These are phyloP conservation scores for Wickerhamiella domercqiae DNA, from an alignment of 805 yeast species.

Conservation along the genomic window DNA sequence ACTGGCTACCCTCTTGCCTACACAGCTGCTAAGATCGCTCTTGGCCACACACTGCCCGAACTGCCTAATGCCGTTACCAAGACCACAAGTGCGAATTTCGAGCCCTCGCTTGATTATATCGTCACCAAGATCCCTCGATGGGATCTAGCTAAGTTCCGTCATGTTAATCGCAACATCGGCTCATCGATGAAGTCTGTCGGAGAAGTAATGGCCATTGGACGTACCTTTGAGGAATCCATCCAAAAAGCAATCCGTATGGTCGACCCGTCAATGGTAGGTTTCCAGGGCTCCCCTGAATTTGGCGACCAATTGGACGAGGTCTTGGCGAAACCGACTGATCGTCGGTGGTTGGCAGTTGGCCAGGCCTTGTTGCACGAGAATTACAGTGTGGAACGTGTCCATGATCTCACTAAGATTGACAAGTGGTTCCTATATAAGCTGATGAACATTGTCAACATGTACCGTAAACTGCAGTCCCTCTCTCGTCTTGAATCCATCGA, in stretches of 20 bases:
- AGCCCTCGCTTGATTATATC: conserved; percentile 91
- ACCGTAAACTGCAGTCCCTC: conserved; percentile 29
- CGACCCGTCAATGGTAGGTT: conserved; percentile 88
- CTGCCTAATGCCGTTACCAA: conserved; percentile 93
- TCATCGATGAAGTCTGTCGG: conserved; percentile 98
- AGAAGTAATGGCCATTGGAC: conserved; percentile 98
- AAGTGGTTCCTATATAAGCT: conserved; percentile 90
- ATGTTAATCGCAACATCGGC: conserved; percentile 84
- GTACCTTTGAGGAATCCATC: conserved; percentile 93
- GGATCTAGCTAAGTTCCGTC: conserved; percentile 93
- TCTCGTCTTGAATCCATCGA: conserved; percentile 39
- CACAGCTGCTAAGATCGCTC: conserved; percentile 94
- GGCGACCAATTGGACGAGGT: conserved; percentile 76
- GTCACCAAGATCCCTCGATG: conserved; percentile 97
- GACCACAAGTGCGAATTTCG: conserved; percentile 91
- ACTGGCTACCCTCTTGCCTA: conserved; percentile 98
- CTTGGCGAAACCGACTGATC: conserved; percentile 90
- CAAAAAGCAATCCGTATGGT: conserved; percentile 90
- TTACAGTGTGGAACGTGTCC: conserved; percentile 83
- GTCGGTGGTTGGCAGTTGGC: conserved; percentile 94
- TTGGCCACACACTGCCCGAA: conserved; percentile 89
- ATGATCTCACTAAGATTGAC: conserved; percentile 83
- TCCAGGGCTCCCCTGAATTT: conserved; percentile 61
- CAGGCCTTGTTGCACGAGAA: conserved; percentile 87
- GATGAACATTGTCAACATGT: conserved; percentile 80